phyloP scores from a whole-genome alignment of 345 rosid species.

The Raphanus raphanistrum region DNA sequence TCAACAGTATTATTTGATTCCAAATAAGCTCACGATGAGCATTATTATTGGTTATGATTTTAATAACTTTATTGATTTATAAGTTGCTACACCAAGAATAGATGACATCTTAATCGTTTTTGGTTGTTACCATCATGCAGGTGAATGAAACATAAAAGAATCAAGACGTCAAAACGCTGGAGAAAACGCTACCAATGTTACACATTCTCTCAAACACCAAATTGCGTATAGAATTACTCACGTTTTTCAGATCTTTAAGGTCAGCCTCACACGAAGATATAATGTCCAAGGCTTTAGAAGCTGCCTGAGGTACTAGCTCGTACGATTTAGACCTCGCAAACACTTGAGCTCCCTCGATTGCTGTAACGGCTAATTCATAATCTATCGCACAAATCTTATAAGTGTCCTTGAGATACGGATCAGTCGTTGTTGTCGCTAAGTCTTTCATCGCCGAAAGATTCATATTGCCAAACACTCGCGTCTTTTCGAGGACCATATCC shows the following conservation, averaged over 20 bases:
- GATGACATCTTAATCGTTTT: neutral
- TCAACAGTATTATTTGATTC: neutral
- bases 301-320: neutral
- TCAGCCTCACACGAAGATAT: slow-evolving; percentile 5
- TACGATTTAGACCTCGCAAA: slow-evolving; percentile 2
- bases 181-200: slow-evolving; percentile 14
- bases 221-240: slow-evolving; percentile 12
- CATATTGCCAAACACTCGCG: neutral
- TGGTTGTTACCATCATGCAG: neutral
- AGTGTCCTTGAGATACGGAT: slow-evolving; percentile 6
- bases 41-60: neutral
- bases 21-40: neutral
- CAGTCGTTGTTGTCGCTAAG: slow-evolving; percentile 14
- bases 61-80: neutral
- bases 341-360: slow-evolving; percentile 14
- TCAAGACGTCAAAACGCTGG: neutral
- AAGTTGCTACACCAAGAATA: neutral
- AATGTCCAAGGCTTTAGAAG: neutral
- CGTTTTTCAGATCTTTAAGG: neutral
- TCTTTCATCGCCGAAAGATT: slow-evolving; percentile 23
- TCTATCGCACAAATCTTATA: slow-evolving; percentile 6
- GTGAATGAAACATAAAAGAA: neutral
- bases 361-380: slow-evolving; percentile 17
- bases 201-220: slow-evolving; percentile 14
- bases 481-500: neutral